These are phyloP conservation scores for Cladobotryum mycophilum DNA, from an alignment of 2,329 filamentous ascomycete species.

Conservation along the genomic window DNA sequence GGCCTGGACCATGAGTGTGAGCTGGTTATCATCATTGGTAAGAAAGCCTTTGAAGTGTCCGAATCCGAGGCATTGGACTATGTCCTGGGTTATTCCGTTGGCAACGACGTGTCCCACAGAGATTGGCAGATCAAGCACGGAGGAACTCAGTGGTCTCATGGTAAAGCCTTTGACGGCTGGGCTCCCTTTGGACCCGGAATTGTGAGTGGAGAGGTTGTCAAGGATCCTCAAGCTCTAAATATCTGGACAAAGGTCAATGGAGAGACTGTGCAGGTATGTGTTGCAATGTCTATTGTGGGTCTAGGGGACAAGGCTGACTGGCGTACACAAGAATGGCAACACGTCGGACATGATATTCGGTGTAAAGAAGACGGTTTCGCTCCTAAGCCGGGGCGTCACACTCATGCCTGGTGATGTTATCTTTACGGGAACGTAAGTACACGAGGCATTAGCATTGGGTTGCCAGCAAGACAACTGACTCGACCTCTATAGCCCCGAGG, in stretches of 20 bases:
- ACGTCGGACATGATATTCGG: conserved; percentile 60
- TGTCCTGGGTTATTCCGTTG: conserved; percentile 67
- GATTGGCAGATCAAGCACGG: conserved; percentile 67
- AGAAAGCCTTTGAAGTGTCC: conserved; percentile 56
- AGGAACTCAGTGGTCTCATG: conserved; percentile 63
- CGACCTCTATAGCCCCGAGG: conserved; percentile 46
- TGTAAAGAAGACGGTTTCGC: conserved; percentile 52
- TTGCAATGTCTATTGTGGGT: too few relatives aligned
- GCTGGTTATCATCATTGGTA: conserved; percentile 66
- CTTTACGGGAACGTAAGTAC: conserved; percentile 56
- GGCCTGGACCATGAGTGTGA: conserved; percentile 77
- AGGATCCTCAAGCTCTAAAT: conserved; percentile 49
- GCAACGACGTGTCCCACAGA: conserved; percentile 75
- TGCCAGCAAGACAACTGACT: neutral
- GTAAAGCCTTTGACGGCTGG: conserved; percentile 72
- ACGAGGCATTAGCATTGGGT: neutral
- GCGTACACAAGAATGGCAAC: conserved; percentile 36
- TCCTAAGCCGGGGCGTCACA: conserved; percentile 56
- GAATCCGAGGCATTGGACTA: conserved; percentile 62
- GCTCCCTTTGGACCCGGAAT: conserved; percentile 68
- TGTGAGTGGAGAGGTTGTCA: conserved; percentile 49
- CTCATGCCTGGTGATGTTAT: conserved; percentile 59
- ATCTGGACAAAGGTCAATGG: conserved; percentile 58
- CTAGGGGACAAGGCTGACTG: conserved; percentile 1
- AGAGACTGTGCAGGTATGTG: conserved; percentile 43